A percentile compares a stretch with the other conserved stretches of the same genome.
Conservation (phyloP, 2,329 filamentous ascomycete genomes). For the Cryoendolithus antarcticus region DNA sequence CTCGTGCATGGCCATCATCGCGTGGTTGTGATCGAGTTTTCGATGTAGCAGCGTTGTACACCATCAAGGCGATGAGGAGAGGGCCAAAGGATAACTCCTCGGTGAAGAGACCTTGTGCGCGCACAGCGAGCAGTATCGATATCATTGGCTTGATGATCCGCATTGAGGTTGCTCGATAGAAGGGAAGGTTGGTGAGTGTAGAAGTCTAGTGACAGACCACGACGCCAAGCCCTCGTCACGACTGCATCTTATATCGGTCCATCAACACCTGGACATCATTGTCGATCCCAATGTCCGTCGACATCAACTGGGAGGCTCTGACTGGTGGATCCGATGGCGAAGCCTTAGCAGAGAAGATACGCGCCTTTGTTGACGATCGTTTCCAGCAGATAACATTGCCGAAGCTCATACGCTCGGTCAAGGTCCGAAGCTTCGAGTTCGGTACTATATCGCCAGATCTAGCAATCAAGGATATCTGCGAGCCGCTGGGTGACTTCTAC, state of each 20-base stretch:
- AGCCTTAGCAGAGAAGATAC: conserved; percentile 72
- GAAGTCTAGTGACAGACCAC: not conserved
- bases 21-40: no score
- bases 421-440: conserved; percentile 89
- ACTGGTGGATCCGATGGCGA: conserved; percentile 80
- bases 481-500: conserved; percentile 93
- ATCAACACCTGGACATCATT: conserved; percentile 2
- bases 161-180: not conserved
- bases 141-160: not conserved
- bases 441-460: conserved; percentile 71
- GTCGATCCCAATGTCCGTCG: conserved; percentile 66
- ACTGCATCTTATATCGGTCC: not conserved
- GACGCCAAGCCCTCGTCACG: not conserved
- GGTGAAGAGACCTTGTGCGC: no score
- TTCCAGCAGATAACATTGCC: conserved; percentile 88
- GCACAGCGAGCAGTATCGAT: not conserved
- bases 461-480: conserved; percentile 91
- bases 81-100: no score
- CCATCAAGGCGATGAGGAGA: no score
- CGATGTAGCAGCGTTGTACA: no score
- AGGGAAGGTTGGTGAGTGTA: not conserved
- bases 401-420: conserved; percentile 91
- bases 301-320: conserved; percentile 90
- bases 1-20: no score
- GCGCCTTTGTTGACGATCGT: conserved; percentile 86